phyloP scores from a whole-genome alignment of 768 basidiomycete species.

The Phlegmacium glaucopus region DNA sequence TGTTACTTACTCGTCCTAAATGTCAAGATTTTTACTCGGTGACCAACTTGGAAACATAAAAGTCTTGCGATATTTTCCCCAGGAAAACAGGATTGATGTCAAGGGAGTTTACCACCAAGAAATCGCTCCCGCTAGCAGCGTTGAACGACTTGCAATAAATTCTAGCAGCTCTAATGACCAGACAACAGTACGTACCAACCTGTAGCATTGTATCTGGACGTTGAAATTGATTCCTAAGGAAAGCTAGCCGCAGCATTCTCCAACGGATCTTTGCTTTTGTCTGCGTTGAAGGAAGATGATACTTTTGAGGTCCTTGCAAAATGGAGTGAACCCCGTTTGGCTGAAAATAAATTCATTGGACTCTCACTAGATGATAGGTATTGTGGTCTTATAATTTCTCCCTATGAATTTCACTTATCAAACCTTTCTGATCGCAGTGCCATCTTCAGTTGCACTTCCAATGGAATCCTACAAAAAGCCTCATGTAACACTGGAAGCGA shows the following conservation, averaged over 20 bases:
- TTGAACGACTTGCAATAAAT: constrained; percentile 25
- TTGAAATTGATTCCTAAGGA: constrained; percentile 30
- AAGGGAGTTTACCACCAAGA: constrained; percentile 32
- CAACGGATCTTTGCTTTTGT: constrained; percentile 51
- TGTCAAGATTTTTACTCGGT: constrained; percentile 70
- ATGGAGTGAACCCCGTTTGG: constrained; percentile 68
- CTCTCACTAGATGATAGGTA: constrained; percentile 50
- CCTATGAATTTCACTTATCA: not conserved
- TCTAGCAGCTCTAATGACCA: constrained; percentile 1
- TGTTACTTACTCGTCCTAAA: constrained; percentile 28
- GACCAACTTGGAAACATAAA: constrained; percentile 81
- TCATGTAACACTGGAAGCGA: constrained; percentile 20
- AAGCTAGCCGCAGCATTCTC: constrained; percentile 68
- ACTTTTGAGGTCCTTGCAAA: constrained; percentile 34
- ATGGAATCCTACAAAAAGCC: constrained; percentile 64
- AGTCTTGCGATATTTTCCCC: constrained; percentile 41
- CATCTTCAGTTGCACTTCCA: constrained; percentile 70
- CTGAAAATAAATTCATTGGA: constrained; percentile 60
- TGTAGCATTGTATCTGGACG: not conserved
- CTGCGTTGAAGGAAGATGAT: constrained; percentile 40
- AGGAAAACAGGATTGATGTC: constrained; percentile 24
- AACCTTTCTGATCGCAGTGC: constrained; percentile 28
- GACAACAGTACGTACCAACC: constrained; percentile 35
- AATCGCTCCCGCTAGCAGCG: constrained; percentile 11
- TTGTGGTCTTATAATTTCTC: constrained; percentile 13